Base-by-base conservation (phyloP, 768 basidiomycete species). In the Trametes cingulata region DNA sequence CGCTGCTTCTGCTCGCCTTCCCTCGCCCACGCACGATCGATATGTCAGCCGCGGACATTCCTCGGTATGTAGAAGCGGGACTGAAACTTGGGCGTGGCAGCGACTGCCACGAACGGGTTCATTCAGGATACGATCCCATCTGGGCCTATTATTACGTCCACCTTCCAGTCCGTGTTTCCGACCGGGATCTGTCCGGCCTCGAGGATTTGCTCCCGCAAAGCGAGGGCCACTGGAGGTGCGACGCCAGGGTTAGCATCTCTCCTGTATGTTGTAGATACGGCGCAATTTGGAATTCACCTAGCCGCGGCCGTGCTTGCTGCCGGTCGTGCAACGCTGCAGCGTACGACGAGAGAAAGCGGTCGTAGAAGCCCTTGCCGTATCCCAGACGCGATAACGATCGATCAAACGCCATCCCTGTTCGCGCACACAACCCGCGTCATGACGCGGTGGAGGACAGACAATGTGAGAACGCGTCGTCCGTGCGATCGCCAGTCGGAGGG, bases 301-400 rank as follows among this genome's bases (percentile, higher is more conserved):
- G 77, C 29, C 86, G 64, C 1, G 90, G 77, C 35, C 87, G 65
- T 1, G 88, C 87, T 56, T 74, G 77, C 22, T 74, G 73, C 59
- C 75, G 74, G 24, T 76, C 75, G 53, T 14, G 74, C 67, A 40
- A 53, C 49, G 43, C 60, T 45, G 49, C 59, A 46, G 76, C 70
- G 60, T 90, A 91, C 0, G 77, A 71, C 2, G 83, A 73, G 36
- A 93, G 76, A 73, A 90, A 93, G 14, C 80, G 77, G 73, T 93
- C 91, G 65, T 93, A 93, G 73, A 88, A 91, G 6, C 91, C 91
- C 71, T 89, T 93, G 22, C 91, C 90, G 64, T 91, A 89, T 10
- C 91, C 91, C 27, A 93, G 79, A 29, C 91, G 85, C 48, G 84
- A 84, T 54, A 87, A 70, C 15, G 80, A 80, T 41, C 75, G 77